These are phyloP conservation scores for Penicillium egyptiacum DNA, from an alignment of 495 filamentous ascomycete species.

Conservation along the genomic window DNA sequence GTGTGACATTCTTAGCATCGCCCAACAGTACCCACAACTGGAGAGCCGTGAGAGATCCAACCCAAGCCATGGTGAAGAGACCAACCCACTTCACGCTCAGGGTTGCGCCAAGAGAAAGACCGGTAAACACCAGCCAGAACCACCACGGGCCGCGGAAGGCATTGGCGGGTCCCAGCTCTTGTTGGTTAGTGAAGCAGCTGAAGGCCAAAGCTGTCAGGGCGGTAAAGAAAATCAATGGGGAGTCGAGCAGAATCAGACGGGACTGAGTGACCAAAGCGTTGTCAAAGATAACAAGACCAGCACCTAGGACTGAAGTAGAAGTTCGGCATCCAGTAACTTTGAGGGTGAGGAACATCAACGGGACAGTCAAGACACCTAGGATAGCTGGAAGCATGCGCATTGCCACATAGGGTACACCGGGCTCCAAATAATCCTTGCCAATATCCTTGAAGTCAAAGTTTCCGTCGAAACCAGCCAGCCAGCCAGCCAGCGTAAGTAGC, in stretches of 20 bases:
- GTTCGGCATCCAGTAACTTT: conserved; percentile 90
- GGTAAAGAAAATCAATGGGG: conserved; percentile 89
- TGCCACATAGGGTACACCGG: conserved; percentile 92
- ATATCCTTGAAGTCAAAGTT: conserved; percentile 99
- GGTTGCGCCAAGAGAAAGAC: conserved; percentile 84
- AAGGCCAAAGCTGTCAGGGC: conserved; percentile 89
- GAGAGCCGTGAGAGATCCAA: conserved; percentile 83
- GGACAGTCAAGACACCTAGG: conserved; percentile 80
- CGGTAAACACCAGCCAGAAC: conserved; percentile 93
- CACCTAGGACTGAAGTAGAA: conserved; percentile 74
- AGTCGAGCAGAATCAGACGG: conserved; percentile 92
- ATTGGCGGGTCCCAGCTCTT: conserved; percentile 83
- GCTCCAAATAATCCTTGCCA: conserved; percentile 95
- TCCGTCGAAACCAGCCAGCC: conserved; percentile 92
- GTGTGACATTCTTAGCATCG: conserved; percentile 78
- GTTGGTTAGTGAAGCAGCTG: conserved; percentile 92
- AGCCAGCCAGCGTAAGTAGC: conserved; percentile 91
- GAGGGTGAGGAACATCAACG: conserved; percentile 90
- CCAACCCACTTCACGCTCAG: conserved; percentile 99
- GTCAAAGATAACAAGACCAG: conserved; percentile 87
- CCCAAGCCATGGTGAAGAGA: conserved; percentile 97
- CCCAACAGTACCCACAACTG: conserved; percentile 95
- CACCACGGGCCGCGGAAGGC: conserved; percentile 92
- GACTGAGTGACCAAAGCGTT: conserved; percentile 95
- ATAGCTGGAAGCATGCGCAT: conserved; percentile 94